phyloP scores from a whole-genome alignment of 139 green algal species.

The Closterium sp. region DNA sequence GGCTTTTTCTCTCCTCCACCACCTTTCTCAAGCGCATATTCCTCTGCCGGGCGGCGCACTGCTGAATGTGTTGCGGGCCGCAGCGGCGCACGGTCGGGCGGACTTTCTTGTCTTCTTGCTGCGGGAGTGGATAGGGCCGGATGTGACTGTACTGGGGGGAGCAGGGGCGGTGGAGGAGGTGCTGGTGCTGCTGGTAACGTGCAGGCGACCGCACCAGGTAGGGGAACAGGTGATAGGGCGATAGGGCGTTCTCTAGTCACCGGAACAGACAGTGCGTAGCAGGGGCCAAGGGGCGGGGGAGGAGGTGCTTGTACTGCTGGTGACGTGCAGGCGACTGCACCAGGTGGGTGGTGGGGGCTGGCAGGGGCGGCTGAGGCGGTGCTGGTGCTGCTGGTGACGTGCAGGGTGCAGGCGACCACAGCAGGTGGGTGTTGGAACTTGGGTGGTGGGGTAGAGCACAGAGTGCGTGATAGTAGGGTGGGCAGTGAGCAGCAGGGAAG shows the following conservation, averaged over 20 bases:
- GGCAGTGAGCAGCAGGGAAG: too few relatives aligned
- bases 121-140: background rate
- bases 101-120: background rate
- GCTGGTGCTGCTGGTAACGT: background rate
- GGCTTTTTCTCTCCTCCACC: background rate
- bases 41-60: background rate
- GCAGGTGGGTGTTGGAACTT: too few relatives aligned
- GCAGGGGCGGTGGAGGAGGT: background rate
- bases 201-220: background rate
- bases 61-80: background rate
- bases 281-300: background rate
- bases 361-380: background rate
- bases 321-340: background rate
- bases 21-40: background rate
- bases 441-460: too few relatives aligned
- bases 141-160: background rate
- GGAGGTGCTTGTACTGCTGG: background rate
- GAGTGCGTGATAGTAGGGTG: too few relatives aligned
- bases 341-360: background rate
- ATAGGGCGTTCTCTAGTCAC: too few relatives aligned
- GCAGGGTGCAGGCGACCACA: background rate
- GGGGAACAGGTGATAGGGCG: too few relatives aligned
- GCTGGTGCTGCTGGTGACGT: background rate
- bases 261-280: too few relatives aligned
- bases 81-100: background rate